These are phyloP conservation scores for Artomyces pyxidatus DNA, from an alignment of 768 basidiomycete genomes.

Conservation along the genomic window DNA sequence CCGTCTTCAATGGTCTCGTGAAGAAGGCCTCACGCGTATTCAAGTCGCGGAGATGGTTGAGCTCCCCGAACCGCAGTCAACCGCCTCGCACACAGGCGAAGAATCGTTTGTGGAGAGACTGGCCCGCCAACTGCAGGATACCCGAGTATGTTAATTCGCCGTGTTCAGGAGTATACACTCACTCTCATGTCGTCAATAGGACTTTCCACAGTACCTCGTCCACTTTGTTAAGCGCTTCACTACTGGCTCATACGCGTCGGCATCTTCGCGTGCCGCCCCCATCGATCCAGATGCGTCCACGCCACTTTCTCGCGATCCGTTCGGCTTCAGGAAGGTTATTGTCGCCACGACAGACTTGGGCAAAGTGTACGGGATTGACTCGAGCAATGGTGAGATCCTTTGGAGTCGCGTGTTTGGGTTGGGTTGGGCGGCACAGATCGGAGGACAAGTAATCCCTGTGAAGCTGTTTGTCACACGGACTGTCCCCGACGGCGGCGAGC, in stretches of 20 bases:
- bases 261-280: slow-evolving; percentile 27
- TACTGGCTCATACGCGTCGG: slow-evolving; percentile 55
- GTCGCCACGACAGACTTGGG: slow-evolving; percentile 64
- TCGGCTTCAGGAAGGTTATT: slow-evolving; percentile 83
- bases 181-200: slow-evolving; percentile 29
- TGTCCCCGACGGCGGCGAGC: slow-evolving; percentile 36
- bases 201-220: slow-evolving; percentile 60
- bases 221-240: slow-evolving; percentile 66
- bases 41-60: slow-evolving; percentile 65
- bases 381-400: slow-evolving; percentile 63
- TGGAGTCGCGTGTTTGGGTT: slow-evolving; percentile 78
- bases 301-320: slow-evolving; percentile 57
- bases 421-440: slow-evolving; percentile 54
- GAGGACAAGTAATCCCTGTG: slow-evolving; percentile 46
- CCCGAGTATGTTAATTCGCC: slow-evolving; percentile 36
- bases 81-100: slow-evolving; percentile 24
- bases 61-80: slow-evolving; percentile 52
- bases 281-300: slow-evolving; percentile 26
- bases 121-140: slow-evolving; percentile 48
- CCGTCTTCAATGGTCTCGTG: slow-evolving; percentile 63
- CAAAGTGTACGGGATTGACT: slow-evolving; percentile 78
- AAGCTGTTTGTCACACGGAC: slow-evolving; percentile 51
- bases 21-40: slow-evolving; percentile 68
- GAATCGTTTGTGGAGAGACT: slow-evolving; percentile 45
- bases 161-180: not conserved